Evolutionary conservation across 345 rosid species (phyloP).

Genomic region (Stellera chamaejasme): DNA sequence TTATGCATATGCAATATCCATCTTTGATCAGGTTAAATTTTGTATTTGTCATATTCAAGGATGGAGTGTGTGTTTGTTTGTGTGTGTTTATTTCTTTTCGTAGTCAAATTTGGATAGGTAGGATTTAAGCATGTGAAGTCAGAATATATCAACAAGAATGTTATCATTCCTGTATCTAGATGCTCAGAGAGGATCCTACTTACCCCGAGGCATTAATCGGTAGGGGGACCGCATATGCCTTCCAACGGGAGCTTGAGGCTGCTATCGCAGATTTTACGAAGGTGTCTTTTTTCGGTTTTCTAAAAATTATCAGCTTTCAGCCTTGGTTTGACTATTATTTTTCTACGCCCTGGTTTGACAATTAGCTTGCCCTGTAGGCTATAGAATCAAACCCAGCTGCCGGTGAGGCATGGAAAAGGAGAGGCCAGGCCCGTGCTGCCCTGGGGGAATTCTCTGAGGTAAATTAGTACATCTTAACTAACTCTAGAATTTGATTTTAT

Average conservation of each 20-base stretch:
- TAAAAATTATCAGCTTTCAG: neutral
- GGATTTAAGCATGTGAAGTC: neutral
- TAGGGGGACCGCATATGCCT: conserved; percentile 97
- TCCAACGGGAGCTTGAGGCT: conserved; percentile 75
- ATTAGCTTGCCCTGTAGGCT: conserved; percentile 44
- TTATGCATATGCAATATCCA: conserved; percentile 69
- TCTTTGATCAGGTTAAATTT: conserved; percentile 75
- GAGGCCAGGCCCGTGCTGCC: conserved; percentile 99
- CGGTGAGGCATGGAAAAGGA: conserved; percentile 98
- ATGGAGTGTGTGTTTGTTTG: neutral
- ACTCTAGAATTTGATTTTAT: too few relatives aligned
- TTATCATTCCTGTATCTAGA: conserved; percentile 29
- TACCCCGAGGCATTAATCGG: conserved; percentile 96
- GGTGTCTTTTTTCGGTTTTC: conserved; percentile 28
- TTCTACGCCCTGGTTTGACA: conserved; percentile 1
- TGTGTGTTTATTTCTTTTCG: conserved; percentile 3
- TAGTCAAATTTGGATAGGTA: neutral
- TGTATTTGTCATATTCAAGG: conserved; percentile 12
- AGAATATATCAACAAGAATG: too few relatives aligned
- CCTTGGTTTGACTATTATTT: conserved; percentile 5
- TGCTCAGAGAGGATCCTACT: conserved; percentile 73
- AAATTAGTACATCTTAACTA: too few relatives aligned
- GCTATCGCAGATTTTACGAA: conserved; percentile 88
- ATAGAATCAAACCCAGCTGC: conserved; percentile 82
- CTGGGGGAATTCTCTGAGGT: conserved; percentile 83